Evolutionary conservation across 75 land plant genomes (phyloP).

Genomic region (Selaginella moellendorffii): DNA sequence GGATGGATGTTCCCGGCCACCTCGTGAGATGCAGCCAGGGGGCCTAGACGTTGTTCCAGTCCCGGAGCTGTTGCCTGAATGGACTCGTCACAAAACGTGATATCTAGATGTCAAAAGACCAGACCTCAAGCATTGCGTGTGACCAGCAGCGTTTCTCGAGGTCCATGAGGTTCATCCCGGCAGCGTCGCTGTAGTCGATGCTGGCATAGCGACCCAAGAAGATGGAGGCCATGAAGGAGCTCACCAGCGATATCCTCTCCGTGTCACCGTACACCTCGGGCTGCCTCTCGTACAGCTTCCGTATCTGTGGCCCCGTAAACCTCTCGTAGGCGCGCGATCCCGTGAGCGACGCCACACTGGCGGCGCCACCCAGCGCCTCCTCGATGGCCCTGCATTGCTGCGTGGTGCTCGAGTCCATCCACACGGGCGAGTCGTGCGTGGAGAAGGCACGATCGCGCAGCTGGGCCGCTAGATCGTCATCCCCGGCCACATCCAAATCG

Average conservation of each 20-base stretch:
- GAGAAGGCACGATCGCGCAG: slow-evolving; percentile 72
- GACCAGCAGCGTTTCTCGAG: slow-evolving; percentile 63
- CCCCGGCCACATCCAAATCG: slow-evolving; percentile 29
- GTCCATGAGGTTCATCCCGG: slow-evolving; percentile 98
- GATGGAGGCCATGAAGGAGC: slow-evolving; percentile 94
- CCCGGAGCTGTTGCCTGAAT: slow-evolving; percentile 78
- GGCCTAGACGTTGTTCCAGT: slow-evolving; percentile 72
- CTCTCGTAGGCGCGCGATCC: slow-evolving; percentile 78
- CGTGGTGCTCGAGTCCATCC: slow-evolving; percentile 97
- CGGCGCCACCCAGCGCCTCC: slow-evolving; percentile 70
- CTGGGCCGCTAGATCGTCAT: slow-evolving; percentile 36
- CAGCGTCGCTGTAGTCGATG: slow-evolving; percentile 88
- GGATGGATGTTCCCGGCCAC: slow-evolving; percentile 60
- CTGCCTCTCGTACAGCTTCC: slow-evolving; percentile 54
- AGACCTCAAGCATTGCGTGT: slow-evolving; percentile 49
- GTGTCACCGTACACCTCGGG: slow-evolving; percentile 48
- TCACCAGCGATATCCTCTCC: slow-evolving; percentile 88
- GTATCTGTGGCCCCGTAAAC: slow-evolving; percentile 87
- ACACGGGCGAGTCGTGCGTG: slow-evolving; percentile 62
- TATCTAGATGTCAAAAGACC: slow-evolving; percentile 6
- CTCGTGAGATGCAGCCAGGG: slow-evolving; percentile 69
- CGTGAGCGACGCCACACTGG: slow-evolving; percentile 46
- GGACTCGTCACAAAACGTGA: no score
- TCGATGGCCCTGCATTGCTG: slow-evolving; percentile 79
- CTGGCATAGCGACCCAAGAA: slow-evolving; percentile 74